phyloP scores from a whole-genome alignment of 225 moss, liverwort and hornwort genomes.

The Asterella californica region DNA sequence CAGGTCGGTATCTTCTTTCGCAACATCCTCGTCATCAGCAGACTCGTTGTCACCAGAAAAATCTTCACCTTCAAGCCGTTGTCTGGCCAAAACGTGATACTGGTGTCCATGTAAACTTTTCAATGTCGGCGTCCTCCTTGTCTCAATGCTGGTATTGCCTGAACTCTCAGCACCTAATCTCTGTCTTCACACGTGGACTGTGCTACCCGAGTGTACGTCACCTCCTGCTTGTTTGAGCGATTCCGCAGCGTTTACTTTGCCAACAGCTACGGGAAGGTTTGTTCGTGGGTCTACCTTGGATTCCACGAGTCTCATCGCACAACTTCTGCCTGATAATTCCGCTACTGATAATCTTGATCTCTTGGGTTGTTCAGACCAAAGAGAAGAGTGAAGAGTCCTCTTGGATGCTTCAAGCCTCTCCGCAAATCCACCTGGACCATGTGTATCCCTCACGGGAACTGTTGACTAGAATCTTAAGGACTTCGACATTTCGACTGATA shows the following conservation, averaged over 20 bases:
- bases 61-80: not conserved
- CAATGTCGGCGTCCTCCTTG: not conserved
- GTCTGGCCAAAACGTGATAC: not conserved
- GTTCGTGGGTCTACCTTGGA: not conserved
- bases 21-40: not conserved
- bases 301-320: not conserved
- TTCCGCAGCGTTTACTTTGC: not conserved
- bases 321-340: constrained; percentile 1
- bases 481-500: not conserved
- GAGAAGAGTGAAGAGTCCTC: not conserved
- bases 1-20: not conserved
- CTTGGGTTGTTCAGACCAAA: not conserved
- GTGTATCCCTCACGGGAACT: not conserved
- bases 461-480: not conserved
- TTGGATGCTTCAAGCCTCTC: not conserved
- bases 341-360: not conserved
- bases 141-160: constrained; percentile 1
- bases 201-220: not conserved
- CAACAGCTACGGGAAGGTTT: not conserved
- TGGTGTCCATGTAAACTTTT: not conserved
- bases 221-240: not conserved
- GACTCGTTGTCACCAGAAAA: not conserved
- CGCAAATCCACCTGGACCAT: not conserved
- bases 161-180: not conserved
- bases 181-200: not conserved